Evolutionary conservation across 202 grass and related monocot species (phyloP).

Genomic region (Thinopyrum obtusiflorum): DNA sequence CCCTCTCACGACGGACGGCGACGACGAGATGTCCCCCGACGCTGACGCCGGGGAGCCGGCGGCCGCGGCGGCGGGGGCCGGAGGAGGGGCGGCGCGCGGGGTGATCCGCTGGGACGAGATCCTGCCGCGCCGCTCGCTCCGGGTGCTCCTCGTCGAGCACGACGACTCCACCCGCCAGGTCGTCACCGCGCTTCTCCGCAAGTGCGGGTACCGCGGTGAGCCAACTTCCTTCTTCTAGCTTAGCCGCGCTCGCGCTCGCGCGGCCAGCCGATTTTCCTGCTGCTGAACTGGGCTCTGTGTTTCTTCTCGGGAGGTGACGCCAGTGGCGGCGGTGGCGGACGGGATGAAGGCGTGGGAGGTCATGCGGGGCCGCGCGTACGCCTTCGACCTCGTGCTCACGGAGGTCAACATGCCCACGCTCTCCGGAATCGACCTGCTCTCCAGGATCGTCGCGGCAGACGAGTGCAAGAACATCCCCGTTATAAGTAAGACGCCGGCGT

Average conservation of each 20-base stretch:
- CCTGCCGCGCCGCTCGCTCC: constrained; percentile 71
- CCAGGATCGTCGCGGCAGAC: constrained; percentile 59
- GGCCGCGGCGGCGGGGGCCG: background rate
- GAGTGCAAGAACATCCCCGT: constrained; percentile 97
- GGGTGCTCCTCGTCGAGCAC: constrained; percentile 90
- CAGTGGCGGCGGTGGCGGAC: constrained; percentile 77
- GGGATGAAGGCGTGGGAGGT: constrained; percentile 94
- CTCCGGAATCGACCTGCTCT: constrained; percentile 81
- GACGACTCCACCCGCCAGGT: constrained; percentile 93
- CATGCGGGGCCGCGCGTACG: constrained; percentile 59
- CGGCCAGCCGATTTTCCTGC: background rate
- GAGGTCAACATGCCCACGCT: constrained; percentile 89
- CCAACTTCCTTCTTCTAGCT: background rate
- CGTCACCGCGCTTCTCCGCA: constrained; percentile 90
- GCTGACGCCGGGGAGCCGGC: constrained; percentile 24
- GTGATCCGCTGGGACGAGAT: constrained; percentile 72
- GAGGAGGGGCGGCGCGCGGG: background rate
- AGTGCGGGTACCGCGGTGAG: constrained; percentile 90
- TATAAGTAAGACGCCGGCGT: constrained; percentile 56
- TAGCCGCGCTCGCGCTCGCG: background rate
- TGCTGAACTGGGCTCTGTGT: background rate
- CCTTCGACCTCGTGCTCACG: constrained; percentile 90
- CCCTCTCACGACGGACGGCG: background rate
- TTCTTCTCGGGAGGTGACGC: constrained; percentile 7
- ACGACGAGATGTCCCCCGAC: constrained; percentile 38